These are phyloP conservation scores for Wickerhamomyces sp. DNA, from an alignment of 1,139 yeast species.

Conservation along the genomic window DNA sequence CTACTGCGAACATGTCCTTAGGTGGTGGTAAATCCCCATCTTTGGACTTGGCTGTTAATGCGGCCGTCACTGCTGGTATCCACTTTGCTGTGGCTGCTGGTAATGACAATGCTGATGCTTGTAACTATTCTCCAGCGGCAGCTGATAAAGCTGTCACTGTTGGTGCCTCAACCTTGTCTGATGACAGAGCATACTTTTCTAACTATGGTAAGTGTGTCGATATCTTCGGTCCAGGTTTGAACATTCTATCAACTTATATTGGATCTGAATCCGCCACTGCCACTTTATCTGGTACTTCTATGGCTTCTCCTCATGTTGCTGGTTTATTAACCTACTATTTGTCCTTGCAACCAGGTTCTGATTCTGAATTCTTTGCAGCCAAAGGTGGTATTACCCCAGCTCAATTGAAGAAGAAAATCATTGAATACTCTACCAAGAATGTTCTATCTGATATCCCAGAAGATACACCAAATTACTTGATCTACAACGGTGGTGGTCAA, in stretches of 20 bases:
- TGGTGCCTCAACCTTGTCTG: slow-evolving; percentile 76
- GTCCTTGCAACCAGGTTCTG: slow-evolving; percentile 84
- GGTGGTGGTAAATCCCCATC: slow-evolving; percentile 87
- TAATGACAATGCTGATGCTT: slow-evolving; percentile 81
- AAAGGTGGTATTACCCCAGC: slow-evolving; percentile 71
- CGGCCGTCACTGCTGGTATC: slow-evolving; percentile 76
- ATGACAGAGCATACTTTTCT: slow-evolving; percentile 73
- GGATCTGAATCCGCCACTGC: slow-evolving; percentile 84
- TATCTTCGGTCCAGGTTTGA: slow-evolving; percentile 81
- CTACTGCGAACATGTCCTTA: slow-evolving; percentile 86
- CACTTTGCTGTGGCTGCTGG: slow-evolving; percentile 91
- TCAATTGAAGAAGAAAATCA: slow-evolving; percentile 83
- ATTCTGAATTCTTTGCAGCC: slow-evolving; percentile 63
- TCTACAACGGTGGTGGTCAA: slow-evolving; percentile 91
- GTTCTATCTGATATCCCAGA: slow-evolving; percentile 67
- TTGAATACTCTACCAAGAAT: slow-evolving; percentile 72
- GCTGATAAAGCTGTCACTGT: slow-evolving; percentile 75
- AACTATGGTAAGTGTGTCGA: slow-evolving; percentile 85
- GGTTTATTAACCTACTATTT: slow-evolving; percentile 87
- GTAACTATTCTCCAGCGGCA: slow-evolving; percentile 79
- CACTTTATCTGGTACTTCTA: slow-evolving; percentile 93
- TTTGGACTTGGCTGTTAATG: slow-evolving; percentile 76
- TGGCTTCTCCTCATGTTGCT: slow-evolving; percentile 98
- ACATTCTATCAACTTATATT: slow-evolving; percentile 78
- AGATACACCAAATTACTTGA: slow-evolving; percentile 84